A percentile compares a stretch with the other conserved stretches of the same genome.
phyloP scores from a whole-genome alignment of 371 early-diverging fungal species.

The Coemansia sp. region DNA sequence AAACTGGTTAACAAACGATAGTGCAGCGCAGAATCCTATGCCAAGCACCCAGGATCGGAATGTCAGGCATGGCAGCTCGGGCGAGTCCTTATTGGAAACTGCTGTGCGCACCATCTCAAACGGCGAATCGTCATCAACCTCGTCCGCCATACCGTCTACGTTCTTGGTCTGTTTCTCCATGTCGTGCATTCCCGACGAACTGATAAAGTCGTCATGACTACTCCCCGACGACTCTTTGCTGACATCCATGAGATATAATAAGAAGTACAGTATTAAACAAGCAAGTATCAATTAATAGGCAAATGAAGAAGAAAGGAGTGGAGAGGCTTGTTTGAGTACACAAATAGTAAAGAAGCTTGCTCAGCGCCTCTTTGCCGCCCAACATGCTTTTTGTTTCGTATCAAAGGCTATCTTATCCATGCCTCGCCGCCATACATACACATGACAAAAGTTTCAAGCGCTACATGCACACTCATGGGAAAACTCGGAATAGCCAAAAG shows the following conservation, averaged over 20 bases:
- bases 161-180: conserved; percentile 6
- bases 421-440: background rate
- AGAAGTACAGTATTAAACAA: background rate
- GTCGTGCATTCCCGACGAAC: background rate
- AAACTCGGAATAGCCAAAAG: background rate
- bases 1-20: conserved; percentile 70
- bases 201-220: background rate
- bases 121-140: conserved; percentile 61
- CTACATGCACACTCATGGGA: conserved; percentile 1
- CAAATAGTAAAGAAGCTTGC: background rate
- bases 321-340: background rate
- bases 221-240: background rate
- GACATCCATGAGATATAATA: background rate
- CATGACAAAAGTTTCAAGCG: background rate
- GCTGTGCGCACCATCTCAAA: conserved; percentile 72
- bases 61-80: conserved; percentile 68
- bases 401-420: background rate
- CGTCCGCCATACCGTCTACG: background rate
- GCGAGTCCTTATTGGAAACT: conserved; percentile 69
- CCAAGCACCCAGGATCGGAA: conserved; percentile 75
- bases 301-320: background rate
- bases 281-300: background rate
- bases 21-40: conserved; percentile 57
- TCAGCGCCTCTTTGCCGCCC: background rate
- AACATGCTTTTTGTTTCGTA: background rate